A percentile compares a stretch with the other conserved stretches of the same genome.
phyloP scores from a whole-genome alignment of 73 alveolate species.

The Paramecium tetraurelia region DNA sequence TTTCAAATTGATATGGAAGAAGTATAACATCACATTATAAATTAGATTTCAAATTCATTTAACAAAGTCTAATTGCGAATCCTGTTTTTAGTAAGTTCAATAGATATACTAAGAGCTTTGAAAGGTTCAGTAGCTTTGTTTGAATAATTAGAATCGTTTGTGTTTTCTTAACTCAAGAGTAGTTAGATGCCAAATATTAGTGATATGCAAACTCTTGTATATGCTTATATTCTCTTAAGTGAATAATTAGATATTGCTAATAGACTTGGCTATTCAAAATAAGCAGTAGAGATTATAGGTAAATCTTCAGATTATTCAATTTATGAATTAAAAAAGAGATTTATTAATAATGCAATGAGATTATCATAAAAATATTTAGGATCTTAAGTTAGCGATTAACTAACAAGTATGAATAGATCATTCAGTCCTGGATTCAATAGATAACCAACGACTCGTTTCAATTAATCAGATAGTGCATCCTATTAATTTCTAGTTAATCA shows the following conservation, averaged over 20 bases:
- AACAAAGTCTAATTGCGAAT: not conserved
- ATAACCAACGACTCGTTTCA: not conserved
- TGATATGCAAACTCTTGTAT: not conserved
- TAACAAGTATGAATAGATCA: not conserved
- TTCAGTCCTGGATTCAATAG: not conserved
- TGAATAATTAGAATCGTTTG: not conserved
- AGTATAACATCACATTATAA: not conserved
- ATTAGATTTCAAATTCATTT: not conserved
- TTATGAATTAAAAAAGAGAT: not conserved
- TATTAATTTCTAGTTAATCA: not conserved
- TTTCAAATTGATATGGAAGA: not conserved
- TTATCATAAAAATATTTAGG: slow-evolving; percentile 29
- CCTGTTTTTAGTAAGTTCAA: not conserved
- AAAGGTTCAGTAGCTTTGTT: not conserved
- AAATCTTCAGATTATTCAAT: not conserved
- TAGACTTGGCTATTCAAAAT: not conserved
- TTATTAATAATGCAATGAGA: not conserved
- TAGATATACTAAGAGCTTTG: slow-evolving; percentile 1
- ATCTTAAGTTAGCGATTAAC: not conserved
- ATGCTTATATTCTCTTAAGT: not conserved
- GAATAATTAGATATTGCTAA: slow-evolving; percentile 19
- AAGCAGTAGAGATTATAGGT: slow-evolving; percentile 1
- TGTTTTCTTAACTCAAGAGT: not conserved
- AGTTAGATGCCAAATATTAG: not conserved
- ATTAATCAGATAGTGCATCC: not conserved